Percentiles rank a stretch among this genome's conserved stretches.
Conservation (phyloP, 352 stramenopile genomes). For the Nothophytophthora sp. region DNA sequence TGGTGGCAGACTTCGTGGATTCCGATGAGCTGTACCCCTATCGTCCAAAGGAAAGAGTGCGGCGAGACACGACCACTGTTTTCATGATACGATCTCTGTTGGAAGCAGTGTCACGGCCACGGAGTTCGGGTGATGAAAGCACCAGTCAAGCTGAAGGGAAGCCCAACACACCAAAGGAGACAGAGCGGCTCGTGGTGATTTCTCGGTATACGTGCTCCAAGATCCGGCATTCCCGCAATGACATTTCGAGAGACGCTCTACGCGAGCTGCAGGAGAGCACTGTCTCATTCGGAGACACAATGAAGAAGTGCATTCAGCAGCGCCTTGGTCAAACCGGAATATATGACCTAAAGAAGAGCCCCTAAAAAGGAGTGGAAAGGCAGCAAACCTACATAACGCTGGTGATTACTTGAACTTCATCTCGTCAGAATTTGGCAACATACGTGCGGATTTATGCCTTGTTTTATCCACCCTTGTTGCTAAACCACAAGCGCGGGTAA, state of each 20-base stretch:
- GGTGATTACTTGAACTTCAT: too few relatives aligned
- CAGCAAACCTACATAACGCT: too few relatives aligned
- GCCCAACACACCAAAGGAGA: neutral
- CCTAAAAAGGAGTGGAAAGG: too few relatives aligned
- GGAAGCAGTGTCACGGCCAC: neutral
- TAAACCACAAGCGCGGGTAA: too few relatives aligned
- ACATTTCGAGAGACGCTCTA: constrained; percentile 8
- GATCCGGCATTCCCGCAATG: constrained; percentile 11
- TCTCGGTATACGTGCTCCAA: constrained; percentile 25
- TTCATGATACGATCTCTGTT: constrained; percentile 25
- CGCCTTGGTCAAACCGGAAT: constrained; percentile 6
- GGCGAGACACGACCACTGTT: constrained; percentile 32
- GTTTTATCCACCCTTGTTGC: too few relatives aligned
- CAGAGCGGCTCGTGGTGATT: constrained; percentile 23
- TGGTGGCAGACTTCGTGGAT: constrained; percentile 33
- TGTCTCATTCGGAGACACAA: constrained; percentile 22
- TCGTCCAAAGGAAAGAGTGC: constrained; percentile 23
- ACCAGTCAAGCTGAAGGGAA: neutral
- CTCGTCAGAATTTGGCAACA: too few relatives aligned
- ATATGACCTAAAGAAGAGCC: too few relatives aligned
- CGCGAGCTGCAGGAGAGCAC: constrained; percentile 22
- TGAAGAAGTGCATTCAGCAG: constrained; percentile 26
- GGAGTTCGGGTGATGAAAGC: neutral
- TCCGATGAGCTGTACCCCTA: constrained; percentile 48
- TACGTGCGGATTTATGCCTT: too few relatives aligned